Conservation (phyloP, 345 rosid genomes). For the Odontarrhena argentea region DNA sequence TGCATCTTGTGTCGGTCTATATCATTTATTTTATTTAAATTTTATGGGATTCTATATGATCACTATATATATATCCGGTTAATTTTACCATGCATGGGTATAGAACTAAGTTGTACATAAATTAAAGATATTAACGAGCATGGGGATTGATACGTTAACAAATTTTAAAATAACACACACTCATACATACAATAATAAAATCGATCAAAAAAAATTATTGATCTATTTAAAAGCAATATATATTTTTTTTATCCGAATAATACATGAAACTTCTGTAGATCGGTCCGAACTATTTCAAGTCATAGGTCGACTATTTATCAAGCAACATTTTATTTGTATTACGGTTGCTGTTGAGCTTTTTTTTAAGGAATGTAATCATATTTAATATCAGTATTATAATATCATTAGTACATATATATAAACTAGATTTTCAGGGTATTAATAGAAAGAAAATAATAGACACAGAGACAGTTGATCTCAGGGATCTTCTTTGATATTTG, state of each 20-base stretch:
- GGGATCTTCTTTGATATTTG: conserved; percentile 40
- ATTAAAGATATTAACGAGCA: conserved; percentile 18
- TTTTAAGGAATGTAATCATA: not conserved
- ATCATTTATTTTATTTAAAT: conserved; percentile 19
- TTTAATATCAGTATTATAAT: not conserved
- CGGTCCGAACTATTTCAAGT: conserved; percentile 17
- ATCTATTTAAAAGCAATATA: conserved; percentile 1
- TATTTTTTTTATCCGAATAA: not conserved
- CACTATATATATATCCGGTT: not conserved
- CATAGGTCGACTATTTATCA: too few species aligned
- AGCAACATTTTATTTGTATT: not conserved
- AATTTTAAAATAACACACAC: conserved; percentile 8
- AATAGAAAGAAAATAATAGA: not conserved
- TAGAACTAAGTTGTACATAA: conserved; percentile 9
- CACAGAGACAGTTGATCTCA: conserved; percentile 30
- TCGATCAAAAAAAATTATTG: conserved; percentile 15
- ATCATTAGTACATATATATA: not conserved
- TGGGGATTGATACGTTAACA: conserved; percentile 33
- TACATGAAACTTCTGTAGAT: conserved; percentile 17
- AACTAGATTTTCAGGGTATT: conserved; percentile 17
- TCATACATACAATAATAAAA: conserved; percentile 12
- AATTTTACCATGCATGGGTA: conserved; percentile 28
- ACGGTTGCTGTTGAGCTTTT: not conserved
- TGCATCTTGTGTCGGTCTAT: conserved; percentile 32
- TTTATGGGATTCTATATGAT: not conserved